Percentiles rank a stretch among this genome's conserved stretches.
phyloP scores from a whole-genome alignment of 257 asterid genomes.

The Ilex aquifolium region DNA sequence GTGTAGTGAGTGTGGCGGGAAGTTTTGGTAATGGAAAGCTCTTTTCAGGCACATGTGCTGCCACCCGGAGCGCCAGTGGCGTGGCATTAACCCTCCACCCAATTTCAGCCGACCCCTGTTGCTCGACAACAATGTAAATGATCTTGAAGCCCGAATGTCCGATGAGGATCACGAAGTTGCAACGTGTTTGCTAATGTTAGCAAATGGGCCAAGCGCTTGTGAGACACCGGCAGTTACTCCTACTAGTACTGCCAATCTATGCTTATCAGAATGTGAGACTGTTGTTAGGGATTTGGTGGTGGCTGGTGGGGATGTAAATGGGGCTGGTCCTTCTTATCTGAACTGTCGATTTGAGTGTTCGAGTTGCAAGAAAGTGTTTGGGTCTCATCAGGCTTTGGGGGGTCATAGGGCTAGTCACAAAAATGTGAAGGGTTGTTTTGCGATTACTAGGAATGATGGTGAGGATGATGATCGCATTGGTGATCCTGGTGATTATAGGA shows the following conservation, averaged over 20 bases:
- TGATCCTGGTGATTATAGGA: slow-evolving; percentile 6
- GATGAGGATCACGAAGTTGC: slow-evolving; percentile 68
- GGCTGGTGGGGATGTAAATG: background rate
- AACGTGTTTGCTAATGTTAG: slow-evolving; percentile 43
- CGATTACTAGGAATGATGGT: slow-evolving; percentile 37
- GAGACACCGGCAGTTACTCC: slow-evolving; percentile 13
- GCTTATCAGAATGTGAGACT: slow-evolving; percentile 7
- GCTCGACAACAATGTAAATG: background rate
- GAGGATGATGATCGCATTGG: slow-evolving; percentile 17
- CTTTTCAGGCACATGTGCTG: slow-evolving; percentile 99
- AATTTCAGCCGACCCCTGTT: slow-evolving; percentile 8
- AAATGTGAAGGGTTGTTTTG: slow-evolving; percentile 84
- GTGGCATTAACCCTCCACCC: slow-evolving; percentile 80
- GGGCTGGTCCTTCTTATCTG: slow-evolving; percentile 10
- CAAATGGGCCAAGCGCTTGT: slow-evolving; percentile 31
- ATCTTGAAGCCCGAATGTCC: slow-evolving; percentile 10
- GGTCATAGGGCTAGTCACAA: slow-evolving; percentile 87
- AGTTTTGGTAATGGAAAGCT: slow-evolving; percentile 80
- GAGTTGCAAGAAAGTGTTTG: slow-evolving; percentile 78
- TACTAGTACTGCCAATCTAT: slow-evolving; percentile 15
- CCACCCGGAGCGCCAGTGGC: slow-evolving; percentile 94
- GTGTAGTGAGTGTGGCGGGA: slow-evolving; percentile 75
- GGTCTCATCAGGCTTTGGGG: slow-evolving; percentile 76
- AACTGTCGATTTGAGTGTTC: slow-evolving; percentile 55
- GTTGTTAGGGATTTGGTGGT: background rate